Percentiles rank a stretch among this genome's conserved stretches.
phyloP scores from a whole-genome alignment of 345 rosid species.

The Populus pruinosa region DNA sequence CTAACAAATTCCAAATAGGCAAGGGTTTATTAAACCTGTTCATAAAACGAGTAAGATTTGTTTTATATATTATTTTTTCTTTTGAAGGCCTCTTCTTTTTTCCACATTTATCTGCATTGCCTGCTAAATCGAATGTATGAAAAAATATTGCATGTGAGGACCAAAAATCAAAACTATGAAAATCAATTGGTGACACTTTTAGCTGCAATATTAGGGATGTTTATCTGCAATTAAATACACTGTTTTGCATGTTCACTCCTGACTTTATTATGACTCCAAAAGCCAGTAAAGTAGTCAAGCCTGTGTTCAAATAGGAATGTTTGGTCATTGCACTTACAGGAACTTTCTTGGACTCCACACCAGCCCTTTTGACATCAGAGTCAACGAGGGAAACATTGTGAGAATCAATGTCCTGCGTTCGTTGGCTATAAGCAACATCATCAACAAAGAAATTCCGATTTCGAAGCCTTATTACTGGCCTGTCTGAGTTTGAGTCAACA shows the following conservation, averaged over 20 bases:
- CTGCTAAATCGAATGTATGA: background rate
- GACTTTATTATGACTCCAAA: background rate
- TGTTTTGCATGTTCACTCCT: background rate
- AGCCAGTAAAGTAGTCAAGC: background rate
- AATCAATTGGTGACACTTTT: background rate
- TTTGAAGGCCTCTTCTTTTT: background rate
- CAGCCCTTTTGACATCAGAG: slow-evolving; percentile 13
- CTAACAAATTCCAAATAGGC: background rate
- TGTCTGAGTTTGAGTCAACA: slow-evolving; percentile 52
- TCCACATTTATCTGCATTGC: background rate
- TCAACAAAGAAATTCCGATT: slow-evolving; percentile 57
- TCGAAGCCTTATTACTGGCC: slow-evolving; percentile 68
- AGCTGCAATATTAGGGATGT: background rate
- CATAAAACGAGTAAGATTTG: no score
- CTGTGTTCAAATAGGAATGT: background rate
- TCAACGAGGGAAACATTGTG: slow-evolving; percentile 9
- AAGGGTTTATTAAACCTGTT: background rate
- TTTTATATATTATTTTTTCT: no score
- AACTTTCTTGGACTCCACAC: slow-evolving; percentile 22
- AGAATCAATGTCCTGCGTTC: slow-evolving; percentile 23
- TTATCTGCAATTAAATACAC: background rate
- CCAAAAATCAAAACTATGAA: background rate
- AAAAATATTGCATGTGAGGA: background rate
- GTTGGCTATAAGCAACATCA: slow-evolving; percentile 22
- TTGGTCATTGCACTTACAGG: slow-evolving; percentile 32